A percentile compares a stretch with the other conserved stretches of the same genome.
These are phyloP conservation scores for Zygoascus tannicola DNA, from an alignment of 805 yeast genomes.

Conservation along the genomic window DNA sequence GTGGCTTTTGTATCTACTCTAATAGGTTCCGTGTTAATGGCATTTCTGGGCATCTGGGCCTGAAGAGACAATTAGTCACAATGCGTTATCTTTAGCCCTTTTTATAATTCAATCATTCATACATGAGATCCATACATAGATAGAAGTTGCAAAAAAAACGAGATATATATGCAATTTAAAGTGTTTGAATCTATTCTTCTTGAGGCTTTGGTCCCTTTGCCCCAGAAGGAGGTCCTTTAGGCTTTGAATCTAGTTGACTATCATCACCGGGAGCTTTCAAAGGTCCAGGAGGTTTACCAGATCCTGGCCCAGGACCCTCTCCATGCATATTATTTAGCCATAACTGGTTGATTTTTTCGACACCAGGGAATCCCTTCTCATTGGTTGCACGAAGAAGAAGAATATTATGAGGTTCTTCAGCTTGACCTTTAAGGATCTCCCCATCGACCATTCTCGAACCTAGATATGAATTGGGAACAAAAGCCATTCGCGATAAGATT, in stretches of 20 bases:
- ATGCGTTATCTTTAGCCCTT: no score
- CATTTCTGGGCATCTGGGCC: conserved; percentile 58
- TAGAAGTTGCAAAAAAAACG: no score
- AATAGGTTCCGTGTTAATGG: conserved; percentile 53
- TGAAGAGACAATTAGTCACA: no score
- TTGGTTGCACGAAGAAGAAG: conserved; percentile 13
- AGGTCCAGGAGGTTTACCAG: neutral
- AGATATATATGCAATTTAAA: no score
- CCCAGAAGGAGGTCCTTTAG: neutral
- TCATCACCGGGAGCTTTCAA: neutral
- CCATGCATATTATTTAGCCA: conserved; percentile 3
- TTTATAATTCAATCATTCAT: no score
- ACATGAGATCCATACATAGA: no score
- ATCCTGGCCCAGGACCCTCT: neutral
- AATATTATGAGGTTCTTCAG: conserved; percentile 19
- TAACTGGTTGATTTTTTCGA: conserved; percentile 6
- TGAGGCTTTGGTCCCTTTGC: conserved; percentile 1
- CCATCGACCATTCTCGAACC: conserved; percentile 29
- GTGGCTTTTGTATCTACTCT: conserved; percentile 29
- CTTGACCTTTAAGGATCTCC: conserved; percentile 16
- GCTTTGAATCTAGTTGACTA: neutral
- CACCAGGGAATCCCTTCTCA: conserved; percentile 8
- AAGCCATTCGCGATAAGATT: conserved; percentile 58
- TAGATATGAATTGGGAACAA: conserved; percentile 56
- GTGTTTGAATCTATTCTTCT: neutral